phyloP scores from a whole-genome alignment of 192 early-diverging fungal genomes.

The Dissophora ornata region DNA sequence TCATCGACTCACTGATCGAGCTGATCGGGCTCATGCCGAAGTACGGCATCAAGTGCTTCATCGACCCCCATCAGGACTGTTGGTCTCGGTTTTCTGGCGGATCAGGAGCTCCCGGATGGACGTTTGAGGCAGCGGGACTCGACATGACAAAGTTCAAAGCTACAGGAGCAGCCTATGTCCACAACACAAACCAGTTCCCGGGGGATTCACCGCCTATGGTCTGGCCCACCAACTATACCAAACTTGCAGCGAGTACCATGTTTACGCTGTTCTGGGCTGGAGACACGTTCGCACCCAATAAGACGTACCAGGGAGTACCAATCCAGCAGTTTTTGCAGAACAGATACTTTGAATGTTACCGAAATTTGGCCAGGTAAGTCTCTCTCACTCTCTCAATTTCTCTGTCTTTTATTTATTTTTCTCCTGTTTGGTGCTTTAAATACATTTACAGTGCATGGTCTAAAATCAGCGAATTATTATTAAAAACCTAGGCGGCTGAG shows the following conservation, averaged over 20 bases:
- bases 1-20: conserved; percentile 78
- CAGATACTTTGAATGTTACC: conserved; percentile 73
- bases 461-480: no score
- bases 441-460: no score
- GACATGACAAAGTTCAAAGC: conserved; percentile 78
- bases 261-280: conserved; percentile 88
- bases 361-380: conserved; percentile 72
- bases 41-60: conserved; percentile 86
- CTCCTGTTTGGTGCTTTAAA: background rate
- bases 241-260: conserved; percentile 85
- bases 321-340: conserved; percentile 76
- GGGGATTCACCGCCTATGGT: conserved; percentile 68
- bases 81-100: conserved; percentile 84
- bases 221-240: conserved; percentile 92
- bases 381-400: background rate
- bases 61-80: conserved; percentile 92
- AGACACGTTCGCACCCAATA: conserved; percentile 76
- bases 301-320: conserved; percentile 71
- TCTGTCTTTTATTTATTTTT: background rate
- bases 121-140: conserved; percentile 84
- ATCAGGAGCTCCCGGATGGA: conserved; percentile 88
- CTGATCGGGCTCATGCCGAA: conserved; percentile 73
- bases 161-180: conserved; percentile 83
- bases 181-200: conserved; percentile 68
- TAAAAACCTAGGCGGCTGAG: conserved; percentile 71